Evolutionary conservation across 179 eudicot species (phyloP), one percentile per base, ranked within the genome.

Genomic region (Drosera spatulata): DNA sequence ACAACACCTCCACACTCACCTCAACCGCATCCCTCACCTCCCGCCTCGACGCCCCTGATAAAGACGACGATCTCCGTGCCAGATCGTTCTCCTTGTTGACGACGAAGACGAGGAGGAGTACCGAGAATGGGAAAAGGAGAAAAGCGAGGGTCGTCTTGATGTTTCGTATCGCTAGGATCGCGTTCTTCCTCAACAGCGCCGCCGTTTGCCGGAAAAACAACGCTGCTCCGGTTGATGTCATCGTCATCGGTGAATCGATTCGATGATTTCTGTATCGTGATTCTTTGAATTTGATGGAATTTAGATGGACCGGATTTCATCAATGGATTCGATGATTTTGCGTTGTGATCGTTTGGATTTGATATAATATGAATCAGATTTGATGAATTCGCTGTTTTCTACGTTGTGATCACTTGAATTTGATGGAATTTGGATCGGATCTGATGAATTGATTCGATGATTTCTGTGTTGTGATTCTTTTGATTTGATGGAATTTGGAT

Each of bases 61-160:
- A 10, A 10, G 52, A 49, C 52, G 10, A 5, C 14, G 11, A 49
- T 4, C 52, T 4, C 12, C 4, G 12, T 10, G 52, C 12, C 4
- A n/a, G n/a, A 4, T 81, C 77, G 15, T 80, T 69, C 2, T 95
- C 86, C 42, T 69, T 60, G 55, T 88, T 89, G 33, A 91, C 82
- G 56, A 74, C 75, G 78, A 82, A 88, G 59, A 86, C 70, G 59
- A 88, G 70, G 66, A 82, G 80, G 5, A 91, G 84, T 81, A 86
- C 85, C 59, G 88, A 73, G 39, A 91, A 68, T 0, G 98, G 86
- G 3, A 95, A 82, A 72, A 88, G 84, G 3, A 91, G 72, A 44
- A 84, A 86, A 22, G 82, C 79, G 10, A 74, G 65, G 0, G 98
- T 80, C 22, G 96, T 73, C 12, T 76, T 67, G 67, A 82, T 84